These are phyloP conservation scores for Coniferiporia sulphurascens DNA, from an alignment of 1,284 basidiomycete genomes.

Conservation along the genomic window DNA sequence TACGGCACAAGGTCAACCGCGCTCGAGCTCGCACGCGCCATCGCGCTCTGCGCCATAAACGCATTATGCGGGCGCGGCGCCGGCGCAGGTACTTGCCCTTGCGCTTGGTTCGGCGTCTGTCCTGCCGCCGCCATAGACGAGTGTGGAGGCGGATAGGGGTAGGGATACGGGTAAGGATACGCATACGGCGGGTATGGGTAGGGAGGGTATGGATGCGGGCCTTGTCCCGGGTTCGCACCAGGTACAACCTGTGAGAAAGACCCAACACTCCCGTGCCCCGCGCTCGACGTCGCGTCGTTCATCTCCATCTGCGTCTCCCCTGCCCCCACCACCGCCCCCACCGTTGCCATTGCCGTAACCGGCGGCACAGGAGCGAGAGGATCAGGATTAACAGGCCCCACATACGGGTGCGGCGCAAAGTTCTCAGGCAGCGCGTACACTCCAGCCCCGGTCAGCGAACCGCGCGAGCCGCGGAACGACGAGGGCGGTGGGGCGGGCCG, in stretches of 20 bases:
- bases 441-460: too few species aligned
- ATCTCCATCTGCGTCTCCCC: too few species aligned
- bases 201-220: not conserved
- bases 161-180: too few species aligned
- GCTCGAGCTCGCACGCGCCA: constrained; percentile 10
- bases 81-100: not conserved
- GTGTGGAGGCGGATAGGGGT: not conserved
- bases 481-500: too few species aligned
- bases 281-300: not conserved
- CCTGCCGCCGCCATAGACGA: not conserved
- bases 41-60: constrained; percentile 16
- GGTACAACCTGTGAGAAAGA: not conserved
- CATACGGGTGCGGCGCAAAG: too few species aligned
- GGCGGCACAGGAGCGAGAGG: not conserved
- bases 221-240: too few species aligned
- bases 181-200: not conserved
- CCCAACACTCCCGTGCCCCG: not conserved
- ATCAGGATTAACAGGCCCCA: not conserved
- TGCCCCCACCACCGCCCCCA: too few species aligned
- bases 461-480: too few species aligned
- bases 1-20: constrained; percentile 14
- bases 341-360: too few species aligned
- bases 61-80: constrained; percentile 11
- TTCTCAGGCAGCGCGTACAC: too few species aligned
- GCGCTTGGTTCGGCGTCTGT: not conserved